Base-by-base conservation (phyloP, 2,329 filamentous ascomycete genomes). In the Pseudogymnoascus sp. region DNA sequence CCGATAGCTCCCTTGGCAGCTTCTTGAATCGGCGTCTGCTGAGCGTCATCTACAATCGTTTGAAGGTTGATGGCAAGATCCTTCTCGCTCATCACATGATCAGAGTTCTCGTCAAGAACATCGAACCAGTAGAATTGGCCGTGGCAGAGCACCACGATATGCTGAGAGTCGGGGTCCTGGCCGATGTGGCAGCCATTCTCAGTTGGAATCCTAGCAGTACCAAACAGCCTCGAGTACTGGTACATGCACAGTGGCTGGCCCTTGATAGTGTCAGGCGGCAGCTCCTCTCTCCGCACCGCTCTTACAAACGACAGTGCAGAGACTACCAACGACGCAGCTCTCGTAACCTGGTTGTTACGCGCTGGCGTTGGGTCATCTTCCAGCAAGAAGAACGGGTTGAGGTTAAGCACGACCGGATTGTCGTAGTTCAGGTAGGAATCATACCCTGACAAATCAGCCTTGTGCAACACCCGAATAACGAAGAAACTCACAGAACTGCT, bases 41-140 rank as follows among this genome's bases (percentile, higher is more conserved):
- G 84, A 4, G 94, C 93, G 73, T 99, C 94, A 62, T 96, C 90
- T 61, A 96, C 84, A 69, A 97, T 94, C 12, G 91, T 93, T 71
- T 95, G 89, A 15, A 99, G 79, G 71, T 99, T 97, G 71, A 96
- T 81, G 5, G 90, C 87, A 61, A 99, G 84, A 70, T 99, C 94
- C 73, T 91, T 93, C 75, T 97, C 94, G 0, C 88, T 92, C 93
- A 97, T 97, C 75, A 99, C 96, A 62, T 96, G 79, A 74, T 99
- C 94, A 5, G 90, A 90, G 74, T 96, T 96, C 68, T 93, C 88
- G 69, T 99, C 94, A 15, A 99, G 80, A 1, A 97, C 92, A 74
- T 99, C 94, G 70, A 99, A 99, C 93, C 93, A 97, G 76, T 99
- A 99, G 71, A 97, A 92, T 68, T 99, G 94, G 1, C 94, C 94